Conservation (phyloP, 768 basidiomycete species). For the Symmetrospora coprosmae region DNA sequence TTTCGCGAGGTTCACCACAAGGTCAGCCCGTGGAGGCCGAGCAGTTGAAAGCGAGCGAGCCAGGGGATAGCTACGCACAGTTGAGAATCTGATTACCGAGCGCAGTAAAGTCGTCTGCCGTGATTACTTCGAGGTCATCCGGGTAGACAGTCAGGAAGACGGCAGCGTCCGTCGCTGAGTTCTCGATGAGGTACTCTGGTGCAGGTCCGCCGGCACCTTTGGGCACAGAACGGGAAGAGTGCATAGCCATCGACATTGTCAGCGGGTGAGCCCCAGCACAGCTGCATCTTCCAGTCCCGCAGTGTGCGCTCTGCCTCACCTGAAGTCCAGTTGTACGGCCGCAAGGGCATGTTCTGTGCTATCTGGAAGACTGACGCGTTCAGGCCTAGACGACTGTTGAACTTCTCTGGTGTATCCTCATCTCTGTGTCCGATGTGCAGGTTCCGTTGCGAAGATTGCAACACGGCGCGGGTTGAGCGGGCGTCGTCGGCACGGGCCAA, state of each 20-base stretch:
- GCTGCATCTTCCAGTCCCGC: not conserved
- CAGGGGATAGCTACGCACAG: not conserved
- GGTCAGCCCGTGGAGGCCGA: not conserved
- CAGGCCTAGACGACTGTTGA: conserved; percentile 30
- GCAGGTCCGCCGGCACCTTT: conserved; percentile 31
- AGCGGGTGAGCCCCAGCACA: no score
- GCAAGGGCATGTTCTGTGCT: conserved; percentile 31
- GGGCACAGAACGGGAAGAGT: not conserved
- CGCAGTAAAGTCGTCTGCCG: conserved; percentile 26
- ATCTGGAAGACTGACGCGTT: conserved; percentile 33
- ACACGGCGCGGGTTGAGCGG: not conserved
- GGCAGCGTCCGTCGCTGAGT: conserved; percentile 31
- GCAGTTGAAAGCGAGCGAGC: not conserved
- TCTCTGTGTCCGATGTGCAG: conserved; percentile 25
- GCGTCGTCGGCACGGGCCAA: not conserved
- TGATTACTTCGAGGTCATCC: conserved; percentile 23
- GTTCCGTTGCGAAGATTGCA: not conserved
- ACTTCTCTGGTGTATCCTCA: conserved; percentile 24
- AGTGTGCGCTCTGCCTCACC: not conserved
- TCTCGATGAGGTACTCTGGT: conserved; percentile 31
- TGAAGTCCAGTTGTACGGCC: conserved; percentile 29
- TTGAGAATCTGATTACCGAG: conserved; percentile 33
- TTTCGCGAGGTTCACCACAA: no score
- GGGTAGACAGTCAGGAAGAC: conserved; percentile 36
- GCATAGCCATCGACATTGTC: not conserved